These are phyloP conservation scores for Trichoderma hamatum DNA, from an alignment of 2,329 filamentous ascomycete genomes.

Conservation along the genomic window DNA sequence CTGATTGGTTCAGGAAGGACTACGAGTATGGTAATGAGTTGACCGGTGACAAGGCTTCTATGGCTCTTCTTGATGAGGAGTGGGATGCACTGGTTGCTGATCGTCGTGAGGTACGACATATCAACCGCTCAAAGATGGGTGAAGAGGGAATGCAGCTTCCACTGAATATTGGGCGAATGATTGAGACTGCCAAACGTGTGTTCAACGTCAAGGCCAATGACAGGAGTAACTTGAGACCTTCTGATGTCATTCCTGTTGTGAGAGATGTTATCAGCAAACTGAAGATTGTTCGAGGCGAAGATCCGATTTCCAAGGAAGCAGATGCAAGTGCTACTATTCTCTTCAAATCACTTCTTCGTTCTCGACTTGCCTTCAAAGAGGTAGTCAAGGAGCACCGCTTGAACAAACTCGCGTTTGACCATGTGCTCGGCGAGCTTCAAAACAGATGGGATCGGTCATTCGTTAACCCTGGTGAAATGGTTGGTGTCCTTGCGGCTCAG, in stretches of 20 bases:
- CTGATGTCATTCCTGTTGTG: slow-evolving; percentile 82
- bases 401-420: slow-evolving; percentile 89
- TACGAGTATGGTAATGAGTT: slow-evolving; percentile 83
- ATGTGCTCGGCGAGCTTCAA: slow-evolving; percentile 88
- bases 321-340: slow-evolving; percentile 86
- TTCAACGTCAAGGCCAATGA: slow-evolving; percentile 87
- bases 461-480: slow-evolving; percentile 96
- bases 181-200: slow-evolving; percentile 85
- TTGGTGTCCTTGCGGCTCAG: slow-evolving; percentile 94
- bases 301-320: slow-evolving; percentile 81
- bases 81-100: slow-evolving; percentile 78
- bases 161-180: slow-evolving; percentile 87
- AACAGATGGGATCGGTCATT: slow-evolving; percentile 83
- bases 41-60: slow-evolving; percentile 82
- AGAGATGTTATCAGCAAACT: slow-evolving; percentile 74
- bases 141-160: slow-evolving; percentile 89
- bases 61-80: slow-evolving; percentile 84
- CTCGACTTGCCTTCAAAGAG: slow-evolving; percentile 88
- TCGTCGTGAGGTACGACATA: slow-evolving; percentile 71
- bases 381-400: slow-evolving; percentile 83
- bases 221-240: slow-evolving; percentile 86
- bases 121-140: slow-evolving; percentile 69
- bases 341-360: slow-evolving; percentile 90
- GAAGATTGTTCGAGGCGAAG: slow-evolving; percentile 82
- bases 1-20: slow-evolving; percentile 63